Evolutionary conservation across 169 alveolate genomes (phyloP).

Genomic region (Plasmodium gonderi): DNA sequence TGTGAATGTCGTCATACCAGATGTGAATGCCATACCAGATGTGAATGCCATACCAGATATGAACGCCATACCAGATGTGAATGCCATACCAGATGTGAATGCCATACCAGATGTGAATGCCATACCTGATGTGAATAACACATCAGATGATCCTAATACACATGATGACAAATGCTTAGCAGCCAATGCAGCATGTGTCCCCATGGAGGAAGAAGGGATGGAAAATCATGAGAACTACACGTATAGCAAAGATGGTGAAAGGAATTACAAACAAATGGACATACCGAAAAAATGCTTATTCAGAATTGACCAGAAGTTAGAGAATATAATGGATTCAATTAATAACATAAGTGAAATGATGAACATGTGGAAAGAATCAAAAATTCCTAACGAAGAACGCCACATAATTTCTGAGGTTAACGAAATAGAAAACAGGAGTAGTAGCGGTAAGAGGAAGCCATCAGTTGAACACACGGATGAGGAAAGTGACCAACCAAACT

Average conservation of each 20-base stretch:
- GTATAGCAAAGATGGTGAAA: neutral
- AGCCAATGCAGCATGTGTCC: neutral
- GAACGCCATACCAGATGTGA: neutral
- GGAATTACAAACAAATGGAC: neutral
- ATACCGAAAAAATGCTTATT: neutral
- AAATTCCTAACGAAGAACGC: neutral
- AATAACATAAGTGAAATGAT: conserved; percentile 50
- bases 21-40: neutral
- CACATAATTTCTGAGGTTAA: neutral
- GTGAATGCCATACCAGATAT: neutral
- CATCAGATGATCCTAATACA: neutral
- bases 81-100: neutral
- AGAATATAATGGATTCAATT: conserved; percentile 56
- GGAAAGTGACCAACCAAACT: neutral
- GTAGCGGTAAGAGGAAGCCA: neutral
- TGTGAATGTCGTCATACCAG: neutral
- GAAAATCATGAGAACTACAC: neutral
- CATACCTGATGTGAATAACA: neutral
- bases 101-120: neutral
- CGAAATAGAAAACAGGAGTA: neutral
- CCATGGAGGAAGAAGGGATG: neutral
- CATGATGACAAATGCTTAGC: neutral
- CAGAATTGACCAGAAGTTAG: conserved; percentile 44
- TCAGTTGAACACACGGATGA: neutral
- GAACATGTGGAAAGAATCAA: neutral